Evolutionary conservation across 768 basidiomycete genomes (phyloP).

Genomic region (Hydnomerulius pinastri): DNA sequence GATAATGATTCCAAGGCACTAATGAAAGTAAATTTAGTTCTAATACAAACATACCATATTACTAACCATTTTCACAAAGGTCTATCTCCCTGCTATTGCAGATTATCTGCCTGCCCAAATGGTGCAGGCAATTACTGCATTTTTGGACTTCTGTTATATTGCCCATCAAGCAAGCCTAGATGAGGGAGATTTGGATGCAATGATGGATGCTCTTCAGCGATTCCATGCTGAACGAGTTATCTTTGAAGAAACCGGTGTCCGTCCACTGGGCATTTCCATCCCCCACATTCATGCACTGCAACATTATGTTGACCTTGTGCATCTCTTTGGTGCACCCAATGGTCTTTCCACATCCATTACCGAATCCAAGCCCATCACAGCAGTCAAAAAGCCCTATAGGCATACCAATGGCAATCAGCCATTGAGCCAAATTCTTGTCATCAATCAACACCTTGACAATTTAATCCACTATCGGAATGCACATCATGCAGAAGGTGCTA

Average conservation of each 20-base stretch:
- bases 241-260: constrained; percentile 13
- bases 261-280: constrained; percentile 21
- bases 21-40: constrained; percentile 32
- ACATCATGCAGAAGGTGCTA: not conserved
- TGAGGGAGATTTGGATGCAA: not conserved
- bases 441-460: constrained; percentile 31
- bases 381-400: constrained; percentile 36
- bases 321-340: constrained; percentile 33
- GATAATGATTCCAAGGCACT: constrained; percentile 40
- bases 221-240: constrained; percentile 25
- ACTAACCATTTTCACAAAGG: constrained; percentile 23
- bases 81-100: constrained; percentile 27
- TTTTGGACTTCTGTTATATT: constrained; percentile 36
- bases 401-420: constrained; percentile 23
- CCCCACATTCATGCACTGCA: constrained; percentile 33
- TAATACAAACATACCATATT: too few species aligned
- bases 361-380: constrained; percentile 36
- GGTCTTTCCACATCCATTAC: constrained; percentile 39
- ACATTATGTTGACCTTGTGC: constrained; percentile 28
- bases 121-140: constrained; percentile 17
- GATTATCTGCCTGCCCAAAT: constrained; percentile 22
- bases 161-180: constrained; percentile 14
- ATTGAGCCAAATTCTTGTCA: constrained; percentile 32
- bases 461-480: constrained; percentile 12
- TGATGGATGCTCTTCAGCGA: constrained; percentile 12